phyloP scores from a whole-genome alignment of 2,329 filamentous ascomycete species.

The Colletotrichum eleusines region DNA sequence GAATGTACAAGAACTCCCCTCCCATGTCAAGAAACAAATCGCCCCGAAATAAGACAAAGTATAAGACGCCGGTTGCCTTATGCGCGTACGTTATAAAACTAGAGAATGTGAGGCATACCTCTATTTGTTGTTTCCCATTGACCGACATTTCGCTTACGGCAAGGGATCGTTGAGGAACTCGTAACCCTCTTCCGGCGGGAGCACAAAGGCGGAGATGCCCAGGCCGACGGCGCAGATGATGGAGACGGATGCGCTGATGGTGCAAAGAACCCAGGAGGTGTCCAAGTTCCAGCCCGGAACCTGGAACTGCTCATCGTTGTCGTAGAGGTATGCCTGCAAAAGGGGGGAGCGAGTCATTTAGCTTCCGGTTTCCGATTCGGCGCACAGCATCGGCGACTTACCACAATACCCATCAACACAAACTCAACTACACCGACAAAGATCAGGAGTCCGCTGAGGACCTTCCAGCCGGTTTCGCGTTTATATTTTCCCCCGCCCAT shows the following conservation, averaged over 20 bases:
- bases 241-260: conserved; percentile 66
- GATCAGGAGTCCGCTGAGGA: conserved; percentile 75
- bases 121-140: not conserved
- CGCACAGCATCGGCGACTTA: conserved; percentile 60
- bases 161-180: conserved; percentile 70
- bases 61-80: conserved; percentile 20
- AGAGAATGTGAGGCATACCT: not conserved
- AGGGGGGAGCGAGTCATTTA: not conserved
- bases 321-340: conserved; percentile 81
- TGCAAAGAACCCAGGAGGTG: conserved; percentile 80
- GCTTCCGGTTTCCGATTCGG: conserved; percentile 17
- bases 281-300: conserved; percentile 84
- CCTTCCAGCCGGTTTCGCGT: conserved; percentile 85
- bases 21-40: not conserved
- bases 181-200: conserved; percentile 88
- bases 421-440: conserved; percentile 78
- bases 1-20: not conserved
- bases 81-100: conserved; percentile 9
- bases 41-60: not conserved
- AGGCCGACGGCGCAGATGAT: conserved; percentile 69
- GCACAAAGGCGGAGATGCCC: conserved; percentile 73
- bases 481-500: conserved; percentile 83
- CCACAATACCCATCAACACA: conserved; percentile 84
- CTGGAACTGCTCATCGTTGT: conserved; percentile 86
- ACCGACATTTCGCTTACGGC: conserved; percentile 5